Evolutionary conservation across 2,329 filamentous ascomycete species (phyloP), one percentile per base, ranked within the genome.

Genomic region (Scortechinia acanthostroma): DNA sequence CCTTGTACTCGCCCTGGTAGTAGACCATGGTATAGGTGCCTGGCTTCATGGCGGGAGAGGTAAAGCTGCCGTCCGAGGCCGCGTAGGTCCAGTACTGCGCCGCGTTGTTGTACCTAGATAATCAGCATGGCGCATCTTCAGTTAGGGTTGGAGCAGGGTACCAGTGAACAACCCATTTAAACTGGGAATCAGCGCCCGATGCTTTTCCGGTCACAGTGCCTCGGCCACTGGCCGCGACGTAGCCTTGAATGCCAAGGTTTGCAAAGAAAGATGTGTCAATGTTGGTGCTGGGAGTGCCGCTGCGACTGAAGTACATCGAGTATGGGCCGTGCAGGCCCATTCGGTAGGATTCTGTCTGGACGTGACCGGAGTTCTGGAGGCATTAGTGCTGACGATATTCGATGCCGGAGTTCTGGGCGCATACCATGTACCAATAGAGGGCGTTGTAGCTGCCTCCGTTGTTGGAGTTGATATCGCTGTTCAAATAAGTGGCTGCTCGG

Each of bases 1-100:
- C 74, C 49, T 70, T 66, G 54, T 73, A 73, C 56, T 82, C 77
- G 16, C 66, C 71, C 51, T 78, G 76, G 59, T 81, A 82, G 28
- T 85, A 69, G 3, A 80, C 73, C 70, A 83, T 81, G n/a, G 76
- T 83, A 61, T 85, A 85, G 1, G 75, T 81, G 22, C 81, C 80
- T 0, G 80, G 76, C 53, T 80, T 81, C 80, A 86, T 85, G 46
- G 71, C 63, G 0, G 80, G 81, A 0, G 79, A 83, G 2, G 71
- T 81, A 60, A 81, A 86, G 13, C 64, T 65, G 6, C 80, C 79
- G 40, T 60, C 64, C 19, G 69, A 69, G 5, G 66, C 66, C 17
- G 77, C 73, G 47, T 76, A 76, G 4, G 70, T 62, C 80, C 81
- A 86, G 66, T 85, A 86, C 55, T 86, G 82, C 1, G 77, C 76